Base-by-base conservation (phyloP, 371 early-diverging fungal species). In the Mucor piriformis region DNA sequence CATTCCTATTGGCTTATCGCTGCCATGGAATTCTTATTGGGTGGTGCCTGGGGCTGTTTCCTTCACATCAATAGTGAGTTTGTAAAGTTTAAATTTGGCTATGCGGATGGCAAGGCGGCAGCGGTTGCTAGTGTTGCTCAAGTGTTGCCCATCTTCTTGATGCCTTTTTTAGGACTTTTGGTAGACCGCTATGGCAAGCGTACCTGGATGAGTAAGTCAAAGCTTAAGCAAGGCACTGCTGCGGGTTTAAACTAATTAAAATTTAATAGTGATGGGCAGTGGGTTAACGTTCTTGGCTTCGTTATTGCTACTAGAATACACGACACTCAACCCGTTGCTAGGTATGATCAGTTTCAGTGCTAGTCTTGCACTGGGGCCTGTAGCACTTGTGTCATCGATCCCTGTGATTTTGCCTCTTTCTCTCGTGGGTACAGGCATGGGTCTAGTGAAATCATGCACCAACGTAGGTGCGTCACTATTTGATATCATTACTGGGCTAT, bases 31-130 rank as follows among this genome's bases (percentile, higher is more conserved):
- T 85, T 90, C 53, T 66, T 82, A 3, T 63, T 90, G 13, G 89
- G 90, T n/a, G 84, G 86, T 50, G 78, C 74, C 6, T 90, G 91
- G 90, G 90, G 84, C 52, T 84, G 83, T 60, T 90, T 89, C 62
- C 62, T 90, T 35, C 89, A 88, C 59, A 87, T 90, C 55, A 85
- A 87, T 52, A 86, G 86, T 58, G 88, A 90, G 71, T 79, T 82
- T 50, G 78, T 89, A 29, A 89, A 87, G 61, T 68, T 84, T 29
- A 73, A 83, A 18, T 88, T 86, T 59, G 76, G 74, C 24, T 77
- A 75, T 38, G 58, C 58, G 25, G 83, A 89, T 52, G 55, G 63
- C 0, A 48, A 74, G 15, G 88, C 91, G 6, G 89, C 89, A n/a
- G 82, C 78, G 54, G 76, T 76, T 6, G 90, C 91, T 3, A 86